Base-by-base conservation (phyloP, 1,284 basidiomycete species). In the Ceratorhiza oryzae-sativae region DNA sequence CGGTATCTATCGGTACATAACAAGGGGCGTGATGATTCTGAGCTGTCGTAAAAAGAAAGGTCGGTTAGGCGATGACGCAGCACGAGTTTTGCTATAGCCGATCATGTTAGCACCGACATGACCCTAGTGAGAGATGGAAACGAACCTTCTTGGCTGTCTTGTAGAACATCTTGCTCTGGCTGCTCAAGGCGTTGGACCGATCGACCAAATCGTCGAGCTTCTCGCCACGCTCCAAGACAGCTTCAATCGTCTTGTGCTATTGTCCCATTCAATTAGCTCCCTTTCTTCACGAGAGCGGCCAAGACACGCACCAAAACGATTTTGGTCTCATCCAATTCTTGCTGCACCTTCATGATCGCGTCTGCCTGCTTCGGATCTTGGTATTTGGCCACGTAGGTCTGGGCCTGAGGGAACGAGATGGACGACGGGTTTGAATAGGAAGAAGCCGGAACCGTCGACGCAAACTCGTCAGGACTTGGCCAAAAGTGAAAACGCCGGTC, bases 271-370 rank as follows among this genome's bases (percentile, higher is more conserved):
- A 45, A 42, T 42, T 55, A 23, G 23, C 25, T 55, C 8, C 1
- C 1, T 53, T 48, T 25, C 60, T 45, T 25, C 49, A 25, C 36
- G 42, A 12, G 32, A 25, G 34, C 53, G 13, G 30, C 2, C 10
- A 59, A n/a, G 3, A 62, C 3, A 39, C 90, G 75, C 76, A 95
- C 94, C 80, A 98, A 82, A 42, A 99, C 90, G 76, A 99, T 97
- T 90, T 99, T 99, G 8, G 97, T 99, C 84, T 99, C 97, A 79
- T 99, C 97, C 59, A 99, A 82, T 80, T 99, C 97, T 80, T 95
- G 92, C 81, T 99, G 97, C 18, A 99, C 97, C 77, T 92, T 90
- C 96, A 99, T 97, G 79, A 99, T 98, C 20, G 94, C 92, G 83
- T 99, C 97, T 3, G 97, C 97, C 83, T 99, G 96, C 75, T 91